Evolutionary conservation across 805 yeast genomes (phyloP).

Genomic region (Yarrowia yakushimensis): DNA sequence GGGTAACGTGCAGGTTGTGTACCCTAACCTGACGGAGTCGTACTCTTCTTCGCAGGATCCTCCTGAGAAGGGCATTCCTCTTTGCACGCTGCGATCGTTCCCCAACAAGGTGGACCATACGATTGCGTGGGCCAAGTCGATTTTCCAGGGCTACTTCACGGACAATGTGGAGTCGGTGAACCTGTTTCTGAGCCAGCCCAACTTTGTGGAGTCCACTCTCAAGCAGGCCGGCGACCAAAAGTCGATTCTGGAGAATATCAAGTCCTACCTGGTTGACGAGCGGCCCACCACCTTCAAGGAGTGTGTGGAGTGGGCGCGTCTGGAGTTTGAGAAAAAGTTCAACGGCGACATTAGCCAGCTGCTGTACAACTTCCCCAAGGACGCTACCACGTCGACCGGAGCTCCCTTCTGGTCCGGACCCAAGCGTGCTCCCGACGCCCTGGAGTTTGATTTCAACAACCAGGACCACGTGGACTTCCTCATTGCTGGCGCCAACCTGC

Average conservation of each 20-base stretch:
- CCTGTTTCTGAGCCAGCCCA: constrained; percentile 82
- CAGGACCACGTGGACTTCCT: constrained; percentile 78
- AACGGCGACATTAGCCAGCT: constrained; percentile 84
- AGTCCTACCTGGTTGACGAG: constrained; percentile 61
- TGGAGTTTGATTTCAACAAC: constrained; percentile 69
- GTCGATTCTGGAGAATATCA: constrained; percentile 75
- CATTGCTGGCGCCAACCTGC: constrained; percentile 83
- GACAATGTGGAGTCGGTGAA: constrained; percentile 94
- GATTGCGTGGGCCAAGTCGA: constrained; percentile 97
- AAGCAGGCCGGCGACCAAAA: constrained; percentile 91
- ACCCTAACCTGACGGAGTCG: constrained; percentile 91
- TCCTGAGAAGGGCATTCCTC: constrained; percentile 95
- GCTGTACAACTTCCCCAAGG: constrained; percentile 90
- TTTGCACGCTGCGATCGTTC: constrained; percentile 95
- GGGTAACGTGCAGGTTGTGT: constrained; percentile 95
- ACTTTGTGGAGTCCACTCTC: constrained; percentile 84
- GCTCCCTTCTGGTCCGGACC: constrained; percentile 98
- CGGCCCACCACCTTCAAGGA: constrained; percentile 91
- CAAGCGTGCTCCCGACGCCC: constrained; percentile 91
- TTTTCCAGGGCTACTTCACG: constrained; percentile 86
- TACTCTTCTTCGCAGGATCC: constrained; percentile 97
- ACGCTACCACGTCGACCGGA: constrained; percentile 85
- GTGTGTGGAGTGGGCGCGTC: constrained; percentile 92
- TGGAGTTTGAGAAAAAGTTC: constrained; percentile 81
- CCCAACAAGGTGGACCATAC: constrained; percentile 98